These are phyloP conservation scores for Agrostemma githago DNA, from an alignment of 148 eudicot genomes.

Conservation along the genomic window DNA sequence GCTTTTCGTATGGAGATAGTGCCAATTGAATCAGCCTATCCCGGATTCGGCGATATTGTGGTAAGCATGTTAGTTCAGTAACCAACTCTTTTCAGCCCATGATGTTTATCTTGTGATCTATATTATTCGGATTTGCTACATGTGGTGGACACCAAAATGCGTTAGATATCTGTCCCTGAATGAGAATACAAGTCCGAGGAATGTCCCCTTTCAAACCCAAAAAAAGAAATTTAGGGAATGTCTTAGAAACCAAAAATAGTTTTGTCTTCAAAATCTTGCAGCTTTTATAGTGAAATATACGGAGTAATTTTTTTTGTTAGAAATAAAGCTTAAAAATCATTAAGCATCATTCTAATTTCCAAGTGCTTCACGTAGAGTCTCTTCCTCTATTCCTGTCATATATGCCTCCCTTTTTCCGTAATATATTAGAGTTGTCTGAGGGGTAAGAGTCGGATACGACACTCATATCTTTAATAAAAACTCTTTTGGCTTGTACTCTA, in stretches of 20 bases:
- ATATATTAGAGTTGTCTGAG: too few relatives aligned
- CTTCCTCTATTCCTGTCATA: too few relatives aligned
- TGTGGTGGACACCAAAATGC: not conserved
- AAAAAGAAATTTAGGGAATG: too few relatives aligned
- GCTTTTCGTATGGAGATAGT: slow-evolving; percentile 97
- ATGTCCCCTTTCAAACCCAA: too few relatives aligned
- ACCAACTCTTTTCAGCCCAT: not conserved
- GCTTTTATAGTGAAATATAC: not conserved
- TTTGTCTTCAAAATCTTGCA: not conserved
- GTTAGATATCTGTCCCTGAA: not conserved
- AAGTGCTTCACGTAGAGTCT: too few relatives aligned
- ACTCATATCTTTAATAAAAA: not conserved
- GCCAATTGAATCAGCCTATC: slow-evolving; percentile 95
- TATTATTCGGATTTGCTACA: not conserved
- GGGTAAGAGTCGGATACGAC: not conserved
- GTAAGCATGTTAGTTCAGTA: slow-evolving; percentile 42
- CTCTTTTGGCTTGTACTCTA: too few relatives aligned
- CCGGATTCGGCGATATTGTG: slow-evolving; percentile 98
- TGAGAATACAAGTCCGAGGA: not conserved
- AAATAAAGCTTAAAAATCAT: too few relatives aligned
- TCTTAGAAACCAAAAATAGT: not conserved
- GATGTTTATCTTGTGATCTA: not conserved
- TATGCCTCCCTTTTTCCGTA: too few relatives aligned
- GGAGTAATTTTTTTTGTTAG: not conserved
- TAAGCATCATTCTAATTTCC: too few relatives aligned